Conservation (phyloP, 495 filamentous ascomycete species). For the Talaromyces adpressus region DNA sequence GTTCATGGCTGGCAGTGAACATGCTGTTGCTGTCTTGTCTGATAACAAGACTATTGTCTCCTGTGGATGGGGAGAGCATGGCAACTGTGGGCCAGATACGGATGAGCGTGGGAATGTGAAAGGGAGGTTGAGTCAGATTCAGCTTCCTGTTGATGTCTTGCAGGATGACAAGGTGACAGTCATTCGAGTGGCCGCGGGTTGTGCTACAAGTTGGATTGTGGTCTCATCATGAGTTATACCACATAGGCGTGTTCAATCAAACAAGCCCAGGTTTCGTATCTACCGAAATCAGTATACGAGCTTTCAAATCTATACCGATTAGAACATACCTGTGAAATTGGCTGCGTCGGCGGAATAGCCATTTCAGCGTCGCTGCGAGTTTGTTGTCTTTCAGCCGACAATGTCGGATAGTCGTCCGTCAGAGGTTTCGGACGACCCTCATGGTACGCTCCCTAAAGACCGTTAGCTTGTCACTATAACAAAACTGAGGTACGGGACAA, state of each 20-base stretch:
- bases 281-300: slow-evolving; percentile 13
- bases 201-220: slow-evolving; percentile 80
- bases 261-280: slow-evolving; percentile 38
- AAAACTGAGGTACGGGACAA: slow-evolving; percentile 14
- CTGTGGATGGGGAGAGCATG: slow-evolving; percentile 98
- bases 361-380: slow-evolving; percentile 26
- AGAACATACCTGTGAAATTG: slow-evolving; percentile 39
- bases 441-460: slow-evolving; percentile 10
- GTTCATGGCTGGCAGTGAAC: slow-evolving; percentile 82
- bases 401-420: slow-evolving; percentile 2
- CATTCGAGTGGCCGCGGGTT: slow-evolving; percentile 65
- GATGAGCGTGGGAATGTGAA: slow-evolving; percentile 58
- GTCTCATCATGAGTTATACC: slow-evolving; percentile 6
- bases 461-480: slow-evolving; percentile 24
- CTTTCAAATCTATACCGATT: neutral
- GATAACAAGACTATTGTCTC: slow-evolving; percentile 50
- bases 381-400: neutral
- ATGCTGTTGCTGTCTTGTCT: slow-evolving; percentile 62
- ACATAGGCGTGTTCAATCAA: slow-evolving; percentile 25
- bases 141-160: slow-evolving; percentile 21
- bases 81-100: slow-evolving; percentile 74
- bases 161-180: slow-evolving; percentile 20
- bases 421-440: slow-evolving; percentile 6
- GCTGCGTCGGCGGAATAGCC: slow-evolving; percentile 43
- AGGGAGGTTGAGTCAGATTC: slow-evolving; percentile 54